A percentile compares a stretch with the other conserved stretches of the same genome.
Evolutionary conservation across 202 grass and related monocot species (phyloP).

Genomic region (Carex sylvatica): DNA sequence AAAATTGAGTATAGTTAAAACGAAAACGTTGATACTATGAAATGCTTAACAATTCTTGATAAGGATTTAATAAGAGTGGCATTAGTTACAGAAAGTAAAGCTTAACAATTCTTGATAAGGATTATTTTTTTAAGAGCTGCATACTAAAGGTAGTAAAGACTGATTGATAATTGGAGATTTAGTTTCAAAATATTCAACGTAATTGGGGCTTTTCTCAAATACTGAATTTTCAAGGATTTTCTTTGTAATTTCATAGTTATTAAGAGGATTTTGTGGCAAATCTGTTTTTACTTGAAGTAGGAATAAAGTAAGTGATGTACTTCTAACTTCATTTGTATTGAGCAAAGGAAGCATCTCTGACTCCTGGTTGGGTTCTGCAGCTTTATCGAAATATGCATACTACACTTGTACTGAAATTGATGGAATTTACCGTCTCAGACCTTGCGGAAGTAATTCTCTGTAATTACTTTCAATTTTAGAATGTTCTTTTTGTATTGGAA

Average conservation of each 20-base stretch:
- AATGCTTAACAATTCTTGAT: not conserved
- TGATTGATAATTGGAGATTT: not conserved
- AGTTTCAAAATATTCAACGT: not conserved
- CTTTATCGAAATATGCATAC: conserved; percentile 45
- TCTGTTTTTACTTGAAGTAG: not conserved
- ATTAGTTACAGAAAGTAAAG: not conserved
- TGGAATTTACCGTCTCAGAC: conserved; percentile 67
- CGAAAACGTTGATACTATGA: not conserved
- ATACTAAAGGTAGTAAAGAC: not conserved
- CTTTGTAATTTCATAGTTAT: not conserved
- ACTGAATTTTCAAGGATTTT: not conserved
- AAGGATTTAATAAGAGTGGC: not conserved
- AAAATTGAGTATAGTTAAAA: not conserved
- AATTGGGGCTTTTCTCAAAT: not conserved
- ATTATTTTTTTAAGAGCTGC: not conserved
- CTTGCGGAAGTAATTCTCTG: conserved; percentile 56
- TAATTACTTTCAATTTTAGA: not conserved
- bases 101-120: not conserved
- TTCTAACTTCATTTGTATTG: conserved; percentile 16
- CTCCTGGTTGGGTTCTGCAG: conserved; percentile 58
- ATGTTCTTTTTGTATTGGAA: not conserved
- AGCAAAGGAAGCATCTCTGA: conserved; percentile 71
- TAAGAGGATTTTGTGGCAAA: not conserved
- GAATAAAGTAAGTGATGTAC: not conserved
- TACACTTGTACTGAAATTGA: conserved; percentile 75